Evolutionary conservation across 169 alveolate genomes (phyloP).

Genomic region (Theileria equi): DNA sequence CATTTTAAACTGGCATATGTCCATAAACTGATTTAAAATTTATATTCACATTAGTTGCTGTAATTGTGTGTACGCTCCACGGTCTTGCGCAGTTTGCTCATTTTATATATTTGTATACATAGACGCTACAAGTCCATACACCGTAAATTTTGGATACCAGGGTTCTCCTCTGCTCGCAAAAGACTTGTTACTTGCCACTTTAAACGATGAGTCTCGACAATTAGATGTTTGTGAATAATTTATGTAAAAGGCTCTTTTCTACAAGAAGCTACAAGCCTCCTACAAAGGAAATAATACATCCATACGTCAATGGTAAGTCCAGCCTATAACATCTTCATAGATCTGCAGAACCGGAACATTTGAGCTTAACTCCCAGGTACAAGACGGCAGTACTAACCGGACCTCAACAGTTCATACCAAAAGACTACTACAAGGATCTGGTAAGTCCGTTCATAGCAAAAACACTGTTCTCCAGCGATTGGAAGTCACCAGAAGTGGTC

Average conservation of each 20-base stretch:
- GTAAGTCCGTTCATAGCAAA: conserved; percentile 33
- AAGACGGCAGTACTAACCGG: conserved; percentile 48
- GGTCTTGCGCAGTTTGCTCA: no score
- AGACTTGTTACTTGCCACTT: no score
- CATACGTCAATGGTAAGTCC: conserved; percentile 52
- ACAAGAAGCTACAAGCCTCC: conserved; percentile 63
- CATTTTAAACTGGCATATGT: neutral
- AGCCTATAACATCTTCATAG: neutral
- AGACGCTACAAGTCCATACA: no score
- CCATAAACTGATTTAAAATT: neutral
- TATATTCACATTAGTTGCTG: neutral
- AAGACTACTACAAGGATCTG: conserved; percentile 59
- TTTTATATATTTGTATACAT: no score
- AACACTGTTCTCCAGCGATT: conserved; percentile 3
- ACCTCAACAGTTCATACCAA: conserved; percentile 64
- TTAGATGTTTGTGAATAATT: neutral
- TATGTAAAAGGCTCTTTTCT: conserved; percentile 19
- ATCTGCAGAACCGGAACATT: conserved; percentile 71
- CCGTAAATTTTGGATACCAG: no score
- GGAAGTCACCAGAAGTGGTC: conserved; percentile 76
- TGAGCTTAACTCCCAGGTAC: conserved; percentile 60
- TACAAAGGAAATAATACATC: conserved; percentile 59
- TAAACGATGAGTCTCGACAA: no score
- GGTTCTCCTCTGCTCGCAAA: no score
- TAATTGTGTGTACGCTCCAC: no score